Conservation (phyloP, 768 basidiomycete genomes). For the Phaffia tasmanica region DNA sequence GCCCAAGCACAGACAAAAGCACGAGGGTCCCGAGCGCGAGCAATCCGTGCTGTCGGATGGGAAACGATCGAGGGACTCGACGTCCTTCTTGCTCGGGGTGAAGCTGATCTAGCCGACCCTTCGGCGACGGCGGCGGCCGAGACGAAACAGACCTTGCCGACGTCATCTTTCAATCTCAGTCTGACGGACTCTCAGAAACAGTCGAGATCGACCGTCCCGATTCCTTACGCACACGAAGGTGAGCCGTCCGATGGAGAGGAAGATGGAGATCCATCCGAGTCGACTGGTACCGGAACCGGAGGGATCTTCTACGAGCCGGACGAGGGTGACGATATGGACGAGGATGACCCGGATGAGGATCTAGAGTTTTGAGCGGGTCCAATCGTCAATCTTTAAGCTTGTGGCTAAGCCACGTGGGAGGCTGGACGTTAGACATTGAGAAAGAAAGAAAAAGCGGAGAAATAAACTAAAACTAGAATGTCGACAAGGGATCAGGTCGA, state of each 20-base stretch:
- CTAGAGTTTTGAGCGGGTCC: constrained; percentile 52
- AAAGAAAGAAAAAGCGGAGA: no score
- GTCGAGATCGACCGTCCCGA: constrained; percentile 65
- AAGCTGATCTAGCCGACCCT: constrained; percentile 37
- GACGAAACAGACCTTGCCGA: not conserved
- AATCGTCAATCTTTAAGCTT: no score
- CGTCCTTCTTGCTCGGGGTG: not conserved
- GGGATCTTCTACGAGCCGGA: constrained; percentile 79
- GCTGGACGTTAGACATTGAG: no score
- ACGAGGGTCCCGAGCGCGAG: not conserved
- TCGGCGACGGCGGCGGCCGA: constrained; percentile 44
- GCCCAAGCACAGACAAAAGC: not conserved
- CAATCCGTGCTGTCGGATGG: not conserved
- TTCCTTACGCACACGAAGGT: constrained; percentile 85
- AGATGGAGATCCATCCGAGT: not conserved
- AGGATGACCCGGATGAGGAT: constrained; percentile 93
- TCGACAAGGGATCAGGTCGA: no score
- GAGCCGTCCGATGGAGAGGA: constrained; percentile 1
- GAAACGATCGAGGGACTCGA: constrained; percentile 1
- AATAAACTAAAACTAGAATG: no score
- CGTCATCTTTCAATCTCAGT: constrained; percentile 69
- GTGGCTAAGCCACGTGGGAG: no score
- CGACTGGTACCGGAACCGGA: constrained; percentile 12
- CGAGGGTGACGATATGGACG: constrained; percentile 86
- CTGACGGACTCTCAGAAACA: constrained; percentile 72